Evolutionary conservation across 169 alveolate genomes (phyloP).

Genomic region (Sarcocystis neurona): DNA sequence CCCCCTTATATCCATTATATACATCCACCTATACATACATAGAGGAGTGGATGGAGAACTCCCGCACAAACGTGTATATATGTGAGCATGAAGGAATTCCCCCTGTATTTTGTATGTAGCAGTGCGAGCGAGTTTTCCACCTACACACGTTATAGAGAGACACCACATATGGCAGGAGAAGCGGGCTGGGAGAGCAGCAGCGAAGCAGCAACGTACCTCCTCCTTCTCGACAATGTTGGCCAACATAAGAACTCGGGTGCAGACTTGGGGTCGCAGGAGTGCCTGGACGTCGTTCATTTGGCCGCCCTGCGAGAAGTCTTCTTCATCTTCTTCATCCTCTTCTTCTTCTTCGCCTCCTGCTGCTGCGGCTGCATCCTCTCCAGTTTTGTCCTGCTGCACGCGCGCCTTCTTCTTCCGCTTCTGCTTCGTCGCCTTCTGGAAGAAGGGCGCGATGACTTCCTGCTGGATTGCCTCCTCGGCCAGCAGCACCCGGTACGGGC

Average conservation of each 20-base stretch:
- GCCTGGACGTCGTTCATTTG: slow-evolving; percentile 23
- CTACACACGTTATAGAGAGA: not conserved
- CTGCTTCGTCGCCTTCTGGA: slow-evolving; percentile 65
- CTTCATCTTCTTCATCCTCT: slow-evolving; percentile 27
- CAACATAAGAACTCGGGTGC: slow-evolving; percentile 77
- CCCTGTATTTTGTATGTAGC: too few species aligned
- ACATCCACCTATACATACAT: too few species aligned
- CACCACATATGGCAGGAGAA: not conserved
- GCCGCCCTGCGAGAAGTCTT: not conserved
- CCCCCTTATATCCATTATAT: too few species aligned
- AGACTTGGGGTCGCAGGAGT: slow-evolving; percentile 76
- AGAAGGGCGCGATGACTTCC: slow-evolving; percentile 66
- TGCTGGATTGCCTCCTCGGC: slow-evolving; percentile 78
- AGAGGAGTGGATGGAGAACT: not conserved
- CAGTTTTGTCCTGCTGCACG: too few species aligned
- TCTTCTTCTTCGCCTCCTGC: too few species aligned
- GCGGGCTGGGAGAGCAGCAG: not conserved
- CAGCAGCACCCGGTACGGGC: slow-evolving; percentile 66
- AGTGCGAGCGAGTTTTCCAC: too few species aligned
- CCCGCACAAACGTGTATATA: not conserved
- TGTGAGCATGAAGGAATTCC: too few species aligned
- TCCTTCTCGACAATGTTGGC: slow-evolving; percentile 81
- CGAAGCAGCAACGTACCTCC: slow-evolving; percentile 64
- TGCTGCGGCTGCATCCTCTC: too few species aligned
- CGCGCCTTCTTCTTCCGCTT: not conserved